Conservation (phyloP, 2,329 filamentous ascomycete species). For the Colletotrichum sp. region DNA sequence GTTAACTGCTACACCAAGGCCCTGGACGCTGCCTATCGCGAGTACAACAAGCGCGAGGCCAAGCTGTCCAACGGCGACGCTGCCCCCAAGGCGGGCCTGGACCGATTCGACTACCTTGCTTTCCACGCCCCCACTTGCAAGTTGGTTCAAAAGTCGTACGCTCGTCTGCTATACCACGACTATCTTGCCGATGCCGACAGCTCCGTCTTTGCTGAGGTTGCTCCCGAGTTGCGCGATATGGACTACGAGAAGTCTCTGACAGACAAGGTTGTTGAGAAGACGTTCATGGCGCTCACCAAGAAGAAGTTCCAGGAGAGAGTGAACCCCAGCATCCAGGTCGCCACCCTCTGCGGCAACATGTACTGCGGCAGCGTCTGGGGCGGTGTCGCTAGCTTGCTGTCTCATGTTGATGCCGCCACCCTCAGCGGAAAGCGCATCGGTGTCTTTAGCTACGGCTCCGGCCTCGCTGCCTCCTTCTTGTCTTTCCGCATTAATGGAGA, state of each 20-base stretch:
- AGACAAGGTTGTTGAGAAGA: slow-evolving; percentile 86
- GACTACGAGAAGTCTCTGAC: slow-evolving; percentile 80
- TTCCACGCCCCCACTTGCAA: slow-evolving; percentile 91
- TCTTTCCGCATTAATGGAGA: slow-evolving; percentile 76
- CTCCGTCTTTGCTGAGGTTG: slow-evolving; percentile 74
- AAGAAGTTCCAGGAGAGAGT: slow-evolving; percentile 84
- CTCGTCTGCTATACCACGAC: slow-evolving; percentile 84
- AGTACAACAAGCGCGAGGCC: slow-evolving; percentile 77
- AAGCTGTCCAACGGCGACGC: slow-evolving; percentile 44
- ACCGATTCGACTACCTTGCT: slow-evolving; percentile 82
- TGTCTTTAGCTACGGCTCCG: slow-evolving; percentile 82
- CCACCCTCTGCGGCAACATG: slow-evolving; percentile 77
- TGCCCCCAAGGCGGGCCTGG: slow-evolving; percentile 66
- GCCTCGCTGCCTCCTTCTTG: slow-evolving; percentile 74
- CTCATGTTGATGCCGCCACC: slow-evolving; percentile 64
- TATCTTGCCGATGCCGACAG: slow-evolving; percentile 74
- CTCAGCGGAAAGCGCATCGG: slow-evolving; percentile 76
- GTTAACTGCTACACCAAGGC: slow-evolving; percentile 83
- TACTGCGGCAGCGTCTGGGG: slow-evolving; percentile 77
- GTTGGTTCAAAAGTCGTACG: slow-evolving; percentile 85
- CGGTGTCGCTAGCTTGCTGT: slow-evolving; percentile 74
- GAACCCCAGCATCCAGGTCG: slow-evolving; percentile 73
- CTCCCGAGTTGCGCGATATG: slow-evolving; percentile 77
- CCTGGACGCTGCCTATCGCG: slow-evolving; percentile 81
- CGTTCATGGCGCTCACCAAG: slow-evolving; percentile 84